Evolutionary conservation across 2,329 filamentous ascomycete species (phyloP).

Genomic region (Xylariaceae sp.): DNA sequence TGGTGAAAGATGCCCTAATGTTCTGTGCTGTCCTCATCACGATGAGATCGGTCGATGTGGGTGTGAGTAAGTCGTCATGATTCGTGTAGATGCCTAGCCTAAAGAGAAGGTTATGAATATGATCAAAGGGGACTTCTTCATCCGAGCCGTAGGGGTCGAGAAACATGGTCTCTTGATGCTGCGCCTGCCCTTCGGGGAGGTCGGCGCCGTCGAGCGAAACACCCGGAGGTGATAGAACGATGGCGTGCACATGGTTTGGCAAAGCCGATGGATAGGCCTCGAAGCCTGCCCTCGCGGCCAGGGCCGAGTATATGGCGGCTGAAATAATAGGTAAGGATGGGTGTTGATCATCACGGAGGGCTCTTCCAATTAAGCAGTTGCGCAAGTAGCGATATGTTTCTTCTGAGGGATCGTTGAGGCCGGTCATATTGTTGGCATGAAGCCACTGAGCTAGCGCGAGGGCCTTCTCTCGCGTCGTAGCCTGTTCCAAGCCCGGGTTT

Average conservation of each 20-base stretch:
- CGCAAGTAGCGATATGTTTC: constrained; percentile 72
- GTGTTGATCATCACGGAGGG: constrained; percentile 67
- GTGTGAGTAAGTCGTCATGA: constrained; percentile 53
- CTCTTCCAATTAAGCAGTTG: constrained; percentile 85
- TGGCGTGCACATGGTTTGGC: constrained; percentile 79
- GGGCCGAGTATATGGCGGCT: constrained; percentile 76
- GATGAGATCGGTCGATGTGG: constrained; percentile 63
- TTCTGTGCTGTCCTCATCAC: constrained; percentile 75
- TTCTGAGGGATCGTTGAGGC: constrained; percentile 57
- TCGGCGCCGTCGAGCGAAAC: constrained; percentile 55
- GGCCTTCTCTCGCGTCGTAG: constrained; percentile 65
- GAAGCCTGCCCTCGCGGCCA: constrained; percentile 71
- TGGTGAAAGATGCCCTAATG: constrained; percentile 69
- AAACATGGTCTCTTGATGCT: constrained; percentile 60
- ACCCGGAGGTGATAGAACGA: constrained; percentile 61
- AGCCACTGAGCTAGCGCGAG: constrained; percentile 66
- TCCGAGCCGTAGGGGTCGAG: constrained; percentile 75
- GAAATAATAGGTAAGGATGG: constrained; percentile 84
- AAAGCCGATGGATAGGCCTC: constrained; percentile 76
- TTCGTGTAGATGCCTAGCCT: constrained; percentile 42
- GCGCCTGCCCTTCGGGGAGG: constrained; percentile 37
- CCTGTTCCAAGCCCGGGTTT: constrained; percentile 48
- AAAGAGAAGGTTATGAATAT: constrained; percentile 58
- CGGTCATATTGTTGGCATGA: constrained; percentile 62
- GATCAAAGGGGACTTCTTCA: constrained; percentile 58